Evolutionary conservation across 495 filamentous ascomycete species (phyloP).

Genomic region (Penicillium soppii): DNA sequence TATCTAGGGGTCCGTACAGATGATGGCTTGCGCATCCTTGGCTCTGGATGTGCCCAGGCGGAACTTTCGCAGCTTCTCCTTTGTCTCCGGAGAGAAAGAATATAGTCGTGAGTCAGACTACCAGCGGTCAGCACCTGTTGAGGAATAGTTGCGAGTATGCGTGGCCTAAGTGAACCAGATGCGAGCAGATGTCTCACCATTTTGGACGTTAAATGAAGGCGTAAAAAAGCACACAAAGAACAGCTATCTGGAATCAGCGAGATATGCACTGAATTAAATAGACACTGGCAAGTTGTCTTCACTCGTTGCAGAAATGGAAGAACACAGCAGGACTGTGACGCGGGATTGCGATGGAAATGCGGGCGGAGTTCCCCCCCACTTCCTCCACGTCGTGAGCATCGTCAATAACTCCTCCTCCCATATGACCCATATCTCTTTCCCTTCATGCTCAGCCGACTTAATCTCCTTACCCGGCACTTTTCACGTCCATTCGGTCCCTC

Average conservation of each 20-base stretch:
- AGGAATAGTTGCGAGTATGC: not conserved
- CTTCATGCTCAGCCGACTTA: slow-evolving; percentile 73
- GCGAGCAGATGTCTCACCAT: slow-evolving; percentile 14
- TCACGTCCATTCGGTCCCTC: slow-evolving; percentile 56
- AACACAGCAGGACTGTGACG: slow-evolving; percentile 10
- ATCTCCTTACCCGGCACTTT: slow-evolving; percentile 71
- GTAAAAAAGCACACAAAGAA: not conserved
- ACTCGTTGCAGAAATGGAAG: not conserved
- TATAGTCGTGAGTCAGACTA: slow-evolving; percentile 88
- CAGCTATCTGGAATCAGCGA: not conserved
- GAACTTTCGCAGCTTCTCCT: slow-evolving; percentile 86
- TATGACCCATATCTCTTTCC: not conserved
- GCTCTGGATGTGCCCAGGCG: slow-evolving; percentile 84
- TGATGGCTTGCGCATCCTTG: slow-evolving; percentile 84
- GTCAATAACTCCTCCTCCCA: slow-evolving; percentile 1
- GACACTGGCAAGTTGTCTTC: not conserved
- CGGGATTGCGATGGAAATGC: slow-evolving; percentile 14
- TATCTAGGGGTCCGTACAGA: slow-evolving; percentile 63
- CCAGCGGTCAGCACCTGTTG: slow-evolving; percentile 28
- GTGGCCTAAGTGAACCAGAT: not conserved
- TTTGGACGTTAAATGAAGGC: not conserved
- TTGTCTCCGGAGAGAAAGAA: slow-evolving; percentile 86
- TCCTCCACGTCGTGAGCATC: slow-evolving; percentile 4
- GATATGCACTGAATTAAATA: not conserved
- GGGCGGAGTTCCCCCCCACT: slow-evolving; percentile 20